phyloP scores from a whole-genome alignment of 139 green algal genomes.

The Penium margaritaceum region DNA sequence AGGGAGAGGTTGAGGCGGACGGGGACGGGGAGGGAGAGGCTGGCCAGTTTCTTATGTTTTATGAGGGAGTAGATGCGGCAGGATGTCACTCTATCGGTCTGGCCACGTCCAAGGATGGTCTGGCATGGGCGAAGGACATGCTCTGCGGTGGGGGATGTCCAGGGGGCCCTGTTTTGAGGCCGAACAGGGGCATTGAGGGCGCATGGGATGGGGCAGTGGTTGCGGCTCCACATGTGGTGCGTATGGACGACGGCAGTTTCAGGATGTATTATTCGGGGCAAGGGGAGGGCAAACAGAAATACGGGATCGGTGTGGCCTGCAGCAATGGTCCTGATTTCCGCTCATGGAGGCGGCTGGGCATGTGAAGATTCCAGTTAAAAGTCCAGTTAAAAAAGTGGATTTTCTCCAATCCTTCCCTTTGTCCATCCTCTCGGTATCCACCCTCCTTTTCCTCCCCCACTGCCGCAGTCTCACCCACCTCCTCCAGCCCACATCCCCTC shows the following conservation, averaged over 20 bases:
- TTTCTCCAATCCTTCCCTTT: too few relatives aligned
- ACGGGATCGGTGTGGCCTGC: not conserved
- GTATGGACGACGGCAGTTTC: not conserved
- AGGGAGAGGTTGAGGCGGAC: too few relatives aligned
- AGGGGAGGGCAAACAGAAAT: not conserved
- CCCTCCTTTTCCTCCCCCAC: too few relatives aligned
- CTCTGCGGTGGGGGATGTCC: not conserved
- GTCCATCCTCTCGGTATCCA: too few relatives aligned
- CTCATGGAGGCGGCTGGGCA: not conserved
- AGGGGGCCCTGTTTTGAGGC: constrained; percentile 5
- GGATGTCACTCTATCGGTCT: constrained; percentile 1
- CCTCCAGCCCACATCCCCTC: too few relatives aligned
- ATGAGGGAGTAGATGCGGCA: constrained; percentile 8
- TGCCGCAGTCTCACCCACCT: too few relatives aligned
- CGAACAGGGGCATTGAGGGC: not conserved
- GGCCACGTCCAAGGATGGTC: constrained; percentile 9
- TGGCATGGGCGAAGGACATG: constrained; percentile 1
- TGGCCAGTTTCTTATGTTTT: constrained; percentile 12
- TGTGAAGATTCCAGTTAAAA: too few relatives aligned
- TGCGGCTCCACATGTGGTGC: not conserved
- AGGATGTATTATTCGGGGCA: constrained; percentile 7
- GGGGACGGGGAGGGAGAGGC: too few relatives aligned
- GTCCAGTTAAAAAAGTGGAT: too few relatives aligned
- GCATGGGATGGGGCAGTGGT: constrained; percentile 8
- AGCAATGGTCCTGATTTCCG: constrained; percentile 4